Conservation (phyloP, 805 yeast genomes). For the Clavispora asparagi region DNA sequence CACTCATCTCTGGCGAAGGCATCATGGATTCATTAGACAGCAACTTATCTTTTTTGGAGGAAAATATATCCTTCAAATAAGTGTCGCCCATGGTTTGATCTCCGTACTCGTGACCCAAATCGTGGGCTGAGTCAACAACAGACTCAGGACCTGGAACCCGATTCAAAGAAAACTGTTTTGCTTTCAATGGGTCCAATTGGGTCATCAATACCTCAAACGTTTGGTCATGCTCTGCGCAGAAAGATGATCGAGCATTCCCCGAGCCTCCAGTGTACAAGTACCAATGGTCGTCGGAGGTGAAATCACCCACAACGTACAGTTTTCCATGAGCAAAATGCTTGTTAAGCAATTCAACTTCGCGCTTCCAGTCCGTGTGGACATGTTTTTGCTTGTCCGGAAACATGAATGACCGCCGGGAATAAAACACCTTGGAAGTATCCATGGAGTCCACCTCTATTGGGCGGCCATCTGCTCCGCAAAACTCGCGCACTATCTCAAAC, state of each 20-base stretch:
- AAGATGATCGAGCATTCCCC: conserved; percentile 4
- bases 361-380: conserved; percentile 80
- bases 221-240: conserved; percentile 42
- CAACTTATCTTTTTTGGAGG: background rate
- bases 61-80: conserved; percentile 57
- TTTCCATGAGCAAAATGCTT: conserved; percentile 56
- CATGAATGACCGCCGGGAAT: conserved; percentile 89
- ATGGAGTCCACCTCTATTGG: conserved; percentile 18
- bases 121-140: conserved; percentile 39
- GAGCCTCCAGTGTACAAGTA: conserved; percentile 67
- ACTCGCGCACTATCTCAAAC: conserved; percentile 36
- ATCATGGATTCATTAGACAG: background rate
- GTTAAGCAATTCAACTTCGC: conserved; percentile 70
- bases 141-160: conserved; percentile 42
- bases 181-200: conserved; percentile 53
- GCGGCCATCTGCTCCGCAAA: conserved; percentile 1
- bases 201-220: conserved; percentile 92
- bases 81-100: conserved; percentile 57
- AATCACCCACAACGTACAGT: conserved; percentile 70
- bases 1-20: conserved; percentile 1
- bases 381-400: conserved; percentile 80
- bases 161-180: conserved; percentile 54
- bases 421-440: conserved; percentile 65
- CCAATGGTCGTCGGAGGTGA: conserved; percentile 83
- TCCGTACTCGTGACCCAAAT: conserved; percentile 79